Percentiles rank a stretch among this genome's conserved stretches.
phyloP scores from a whole-genome alignment of 2,329 filamentous ascomycete species.

The Ascochyta rabiei region DNA sequence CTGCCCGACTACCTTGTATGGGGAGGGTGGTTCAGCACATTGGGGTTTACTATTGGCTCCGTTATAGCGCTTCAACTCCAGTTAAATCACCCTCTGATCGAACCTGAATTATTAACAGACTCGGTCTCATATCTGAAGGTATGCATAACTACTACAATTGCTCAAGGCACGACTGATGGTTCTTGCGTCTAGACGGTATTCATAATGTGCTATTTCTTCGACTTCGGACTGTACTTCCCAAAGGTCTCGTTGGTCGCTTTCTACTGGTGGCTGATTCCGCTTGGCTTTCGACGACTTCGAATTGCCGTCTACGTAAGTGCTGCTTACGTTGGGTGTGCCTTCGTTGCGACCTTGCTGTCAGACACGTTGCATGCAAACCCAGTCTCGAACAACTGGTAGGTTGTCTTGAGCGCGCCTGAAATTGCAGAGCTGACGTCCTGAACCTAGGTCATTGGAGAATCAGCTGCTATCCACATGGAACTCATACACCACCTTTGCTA shows the following conservation, averaged over 20 bases:
- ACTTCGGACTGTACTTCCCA: conserved; percentile 30
- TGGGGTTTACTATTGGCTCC: conserved; percentile 28
- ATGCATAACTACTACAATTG: neutral
- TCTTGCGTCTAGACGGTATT: conserved; percentile 22
- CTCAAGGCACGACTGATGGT: neutral
- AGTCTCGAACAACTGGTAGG: conserved; percentile 30
- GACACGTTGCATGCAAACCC: conserved; percentile 19
- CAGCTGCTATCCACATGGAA: conserved; percentile 30
- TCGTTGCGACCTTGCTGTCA: conserved; percentile 22
- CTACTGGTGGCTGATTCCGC: conserved; percentile 35
- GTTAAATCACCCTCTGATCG: conserved; percentile 22
- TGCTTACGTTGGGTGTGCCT: conserved; percentile 12
- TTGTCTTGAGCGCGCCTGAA: neutral
- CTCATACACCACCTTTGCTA: conserved; percentile 13
- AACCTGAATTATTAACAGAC: conserved; percentile 22
- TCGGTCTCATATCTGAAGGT: conserved; percentile 26
- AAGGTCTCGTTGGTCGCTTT: conserved; percentile 29
- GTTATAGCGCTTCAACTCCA: conserved; percentile 23
- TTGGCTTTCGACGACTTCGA: conserved; percentile 25
- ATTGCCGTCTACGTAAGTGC: conserved; percentile 21
- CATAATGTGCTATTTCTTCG: conserved; percentile 27
- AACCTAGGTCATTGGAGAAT: conserved; percentile 23
- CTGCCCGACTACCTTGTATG: conserved; percentile 29
- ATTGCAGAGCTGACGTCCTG: neutral
- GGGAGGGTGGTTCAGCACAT: conserved; percentile 26